These are phyloP conservation scores for Nicotiana tabacum DNA, from an alignment of 257 asterid genomes.

Conservation along the genomic window DNA sequence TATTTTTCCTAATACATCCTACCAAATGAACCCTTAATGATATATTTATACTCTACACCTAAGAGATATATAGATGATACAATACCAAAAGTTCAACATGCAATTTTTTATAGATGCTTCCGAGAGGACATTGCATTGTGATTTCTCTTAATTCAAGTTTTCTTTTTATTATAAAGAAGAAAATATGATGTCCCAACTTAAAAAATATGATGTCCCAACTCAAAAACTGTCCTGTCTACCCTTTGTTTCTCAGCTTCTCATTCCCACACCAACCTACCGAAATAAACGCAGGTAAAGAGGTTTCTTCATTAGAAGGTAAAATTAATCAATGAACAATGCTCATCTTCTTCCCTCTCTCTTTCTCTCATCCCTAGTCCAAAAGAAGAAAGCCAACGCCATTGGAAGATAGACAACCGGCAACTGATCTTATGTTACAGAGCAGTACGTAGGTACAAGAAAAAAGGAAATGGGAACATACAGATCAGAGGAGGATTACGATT, in stretches of 20 bases:
- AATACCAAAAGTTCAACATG: too few relatives aligned
- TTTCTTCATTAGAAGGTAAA: neutral
- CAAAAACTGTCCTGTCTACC: neutral
- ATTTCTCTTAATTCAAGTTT: too few relatives aligned
- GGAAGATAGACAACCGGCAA: neutral
- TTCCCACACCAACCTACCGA: neutral
- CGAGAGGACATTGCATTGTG: too few relatives aligned
- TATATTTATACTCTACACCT: too few relatives aligned
- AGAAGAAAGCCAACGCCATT: neutral
- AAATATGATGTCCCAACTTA: too few relatives aligned
- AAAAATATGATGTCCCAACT: too few relatives aligned
- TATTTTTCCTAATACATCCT: too few relatives aligned
- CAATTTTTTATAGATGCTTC: too few relatives aligned
- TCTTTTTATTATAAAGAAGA: too few relatives aligned
- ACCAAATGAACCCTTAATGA: too few relatives aligned
- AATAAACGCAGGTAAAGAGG: neutral
- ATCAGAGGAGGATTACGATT: constrained; percentile 44
- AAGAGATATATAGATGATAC: too few relatives aligned
- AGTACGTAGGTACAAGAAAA: too few relatives aligned
- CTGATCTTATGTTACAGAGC: neutral
- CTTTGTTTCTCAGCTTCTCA: neutral
- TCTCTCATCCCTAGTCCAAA: neutral
- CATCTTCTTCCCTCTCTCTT: neutral
- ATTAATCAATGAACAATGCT: neutral
- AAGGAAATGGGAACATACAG: constrained; percentile 30